Conservation (phyloP, 1,284 basidiomycete species). For the Heterobasidion annosum region DNA sequence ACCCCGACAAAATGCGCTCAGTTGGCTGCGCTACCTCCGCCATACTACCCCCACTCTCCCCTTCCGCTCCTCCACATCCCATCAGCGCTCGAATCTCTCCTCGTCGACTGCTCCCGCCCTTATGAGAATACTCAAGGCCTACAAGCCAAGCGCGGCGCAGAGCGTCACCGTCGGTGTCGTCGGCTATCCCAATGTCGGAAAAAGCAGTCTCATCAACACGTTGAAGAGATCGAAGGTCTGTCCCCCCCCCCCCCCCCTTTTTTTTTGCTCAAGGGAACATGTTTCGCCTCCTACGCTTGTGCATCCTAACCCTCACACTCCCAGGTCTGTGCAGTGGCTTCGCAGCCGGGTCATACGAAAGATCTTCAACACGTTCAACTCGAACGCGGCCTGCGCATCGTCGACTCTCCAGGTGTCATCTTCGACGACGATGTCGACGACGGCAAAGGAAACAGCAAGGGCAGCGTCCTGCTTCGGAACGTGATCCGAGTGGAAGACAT, state of each 20-base stretch:
- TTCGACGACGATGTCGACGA: slow-evolving; percentile 66
- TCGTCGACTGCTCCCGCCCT: slow-evolving; percentile 75
- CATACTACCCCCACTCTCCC: slow-evolving; percentile 91
- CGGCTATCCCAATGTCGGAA: slow-evolving; percentile 97
- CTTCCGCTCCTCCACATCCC: slow-evolving; percentile 82
- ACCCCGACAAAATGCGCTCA: slow-evolving; percentile 81
- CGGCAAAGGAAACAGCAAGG: slow-evolving; percentile 38
- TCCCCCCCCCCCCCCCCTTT: slow-evolving; percentile 21
- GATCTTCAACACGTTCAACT: slow-evolving; percentile 91
- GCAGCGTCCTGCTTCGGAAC: slow-evolving; percentile 71
- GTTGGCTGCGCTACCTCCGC: slow-evolving; percentile 86
- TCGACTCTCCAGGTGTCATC: slow-evolving; percentile 96
- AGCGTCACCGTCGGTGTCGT: slow-evolving; percentile 90
- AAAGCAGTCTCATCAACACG: slow-evolving; percentile 93
- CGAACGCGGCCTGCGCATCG: slow-evolving; percentile 85
- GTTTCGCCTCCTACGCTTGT: neutral
- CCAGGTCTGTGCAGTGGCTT: slow-evolving; percentile 9
- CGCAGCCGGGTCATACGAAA: slow-evolving; percentile 66
- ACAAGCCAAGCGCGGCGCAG: slow-evolving; percentile 71
- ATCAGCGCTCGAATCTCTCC: slow-evolving; percentile 74
- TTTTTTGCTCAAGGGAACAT: slow-evolving; percentile 27
- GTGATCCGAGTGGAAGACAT: slow-evolving; percentile 91
- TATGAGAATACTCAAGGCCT: slow-evolving; percentile 65
- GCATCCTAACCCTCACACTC: neutral
- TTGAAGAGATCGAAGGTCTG: slow-evolving; percentile 80